Evolutionary conservation across 441 rosid species (phyloP).

Genomic region (Populus trichocarpa): DNA sequence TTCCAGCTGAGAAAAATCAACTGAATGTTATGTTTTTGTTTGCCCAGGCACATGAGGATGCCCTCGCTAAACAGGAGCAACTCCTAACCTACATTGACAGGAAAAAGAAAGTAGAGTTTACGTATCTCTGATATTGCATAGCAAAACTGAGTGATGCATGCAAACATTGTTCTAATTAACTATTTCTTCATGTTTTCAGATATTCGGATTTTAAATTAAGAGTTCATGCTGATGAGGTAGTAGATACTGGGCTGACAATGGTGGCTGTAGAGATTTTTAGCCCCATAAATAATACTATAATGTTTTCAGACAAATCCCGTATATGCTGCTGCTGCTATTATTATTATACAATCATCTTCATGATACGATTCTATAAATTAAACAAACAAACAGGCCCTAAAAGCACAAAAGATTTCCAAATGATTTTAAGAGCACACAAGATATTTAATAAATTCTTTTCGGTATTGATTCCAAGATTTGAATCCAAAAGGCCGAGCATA

Average conservation of each 20-base stretch:
- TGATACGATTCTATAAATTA: too few relatives aligned
- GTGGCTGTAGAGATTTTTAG: conserved; percentile 9
- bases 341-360: background rate
- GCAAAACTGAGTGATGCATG: background rate
- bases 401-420: too few relatives aligned
- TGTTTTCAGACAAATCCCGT: background rate
- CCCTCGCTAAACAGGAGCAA: conserved; percentile 47
- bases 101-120: conserved; percentile 41
- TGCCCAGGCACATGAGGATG: conserved; percentile 59
- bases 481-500: too few relatives aligned
- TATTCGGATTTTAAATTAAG: conserved; percentile 34
- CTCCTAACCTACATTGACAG: conserved; percentile 62
- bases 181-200: conserved; percentile 2
- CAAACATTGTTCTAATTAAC: conserved; percentile 5
- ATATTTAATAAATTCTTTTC: too few relatives aligned
- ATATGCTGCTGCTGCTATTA: background rate
- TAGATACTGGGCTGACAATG: conserved; percentile 4
- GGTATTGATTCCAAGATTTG: too few relatives aligned
- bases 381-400: too few relatives aligned
- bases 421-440: too few relatives aligned
- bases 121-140: background rate
- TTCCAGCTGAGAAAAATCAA: background rate
- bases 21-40: background rate
- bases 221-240: conserved; percentile 19
- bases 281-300: conserved; percentile 6